Evolutionary conservation across 805 yeast species (phyloP).

Genomic region (Saccharomycopsis capsularis): DNA sequence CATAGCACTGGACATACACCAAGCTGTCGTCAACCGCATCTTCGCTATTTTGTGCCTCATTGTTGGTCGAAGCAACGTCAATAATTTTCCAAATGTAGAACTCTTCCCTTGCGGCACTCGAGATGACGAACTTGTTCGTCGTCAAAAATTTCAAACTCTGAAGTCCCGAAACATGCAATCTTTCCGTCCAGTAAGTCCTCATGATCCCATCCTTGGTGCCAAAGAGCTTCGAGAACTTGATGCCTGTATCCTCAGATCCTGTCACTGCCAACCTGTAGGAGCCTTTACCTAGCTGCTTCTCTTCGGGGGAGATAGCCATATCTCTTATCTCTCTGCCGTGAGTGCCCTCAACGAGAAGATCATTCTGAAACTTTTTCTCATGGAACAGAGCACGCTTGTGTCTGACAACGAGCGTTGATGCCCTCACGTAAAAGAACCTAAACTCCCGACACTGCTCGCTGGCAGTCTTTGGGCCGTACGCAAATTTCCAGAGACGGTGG

Average conservation of each 20-base stretch:
- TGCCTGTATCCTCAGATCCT: slow-evolving; percentile 85
- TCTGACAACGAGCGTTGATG: slow-evolving; percentile 41
- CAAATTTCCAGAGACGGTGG: slow-evolving; percentile 74
- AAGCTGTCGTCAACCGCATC: neutral
- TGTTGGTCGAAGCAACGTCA: neutral
- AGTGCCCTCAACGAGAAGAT: slow-evolving; percentile 47
- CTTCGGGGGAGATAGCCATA: slow-evolving; percentile 44
- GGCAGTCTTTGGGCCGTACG: slow-evolving; percentile 21
- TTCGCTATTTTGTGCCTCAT: neutral
- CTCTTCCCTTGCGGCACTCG: slow-evolving; percentile 85
- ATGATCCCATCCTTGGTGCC: slow-evolving; percentile 35
- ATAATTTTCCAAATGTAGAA: slow-evolving; percentile 68
- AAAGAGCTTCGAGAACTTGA: slow-evolving; percentile 45
- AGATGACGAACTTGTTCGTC: slow-evolving; percentile 36
- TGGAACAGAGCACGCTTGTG: slow-evolving; percentile 27
- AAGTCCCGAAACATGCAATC: slow-evolving; percentile 84
- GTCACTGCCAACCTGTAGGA: slow-evolving; percentile 39
- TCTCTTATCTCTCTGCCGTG: slow-evolving; percentile 92
- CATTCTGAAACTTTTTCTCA: slow-evolving; percentile 1
- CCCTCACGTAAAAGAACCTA: slow-evolving; percentile 53
- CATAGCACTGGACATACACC: slow-evolving; percentile 42
- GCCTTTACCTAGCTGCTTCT: slow-evolving; percentile 16
- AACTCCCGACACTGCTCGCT: slow-evolving; percentile 26
- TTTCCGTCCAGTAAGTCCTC: slow-evolving; percentile 49
- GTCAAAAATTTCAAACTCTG: slow-evolving; percentile 64